phyloP scores from a whole-genome alignment of 1,139 yeast genomes.

The Protomyces macrosporus region DNA sequence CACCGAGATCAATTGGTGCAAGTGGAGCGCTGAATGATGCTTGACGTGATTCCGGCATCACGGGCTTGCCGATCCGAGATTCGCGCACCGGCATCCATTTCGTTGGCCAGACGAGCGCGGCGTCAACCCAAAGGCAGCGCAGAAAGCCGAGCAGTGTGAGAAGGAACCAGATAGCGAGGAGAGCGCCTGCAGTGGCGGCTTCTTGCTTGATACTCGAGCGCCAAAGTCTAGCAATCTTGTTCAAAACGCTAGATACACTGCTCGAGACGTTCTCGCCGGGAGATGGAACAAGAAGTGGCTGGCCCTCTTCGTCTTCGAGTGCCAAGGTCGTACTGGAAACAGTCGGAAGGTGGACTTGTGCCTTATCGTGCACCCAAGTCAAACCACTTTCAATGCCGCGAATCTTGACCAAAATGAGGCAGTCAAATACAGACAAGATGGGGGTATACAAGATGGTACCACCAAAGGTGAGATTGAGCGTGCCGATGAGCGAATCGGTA shows the following conservation, averaged over 20 bases:
- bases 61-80: neutral
- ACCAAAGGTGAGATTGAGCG: conserved; percentile 56
- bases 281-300: neutral
- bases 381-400: conserved; percentile 61
- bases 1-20: no score
- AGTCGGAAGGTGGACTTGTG: conserved; percentile 56
- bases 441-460: conserved; percentile 62
- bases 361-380: conserved; percentile 67
- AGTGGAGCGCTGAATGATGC: no score
- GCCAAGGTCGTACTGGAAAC: conserved; percentile 26
- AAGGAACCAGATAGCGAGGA: neutral
- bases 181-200: conserved; percentile 4
- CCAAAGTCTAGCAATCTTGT: conserved; percentile 2
- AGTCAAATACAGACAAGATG: conserved; percentile 58
- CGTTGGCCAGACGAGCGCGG: neutral
- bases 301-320: neutral
- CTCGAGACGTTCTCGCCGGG: neutral
- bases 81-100: neutral
- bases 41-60: no score
- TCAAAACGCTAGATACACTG: neutral
- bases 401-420: conserved; percentile 72
- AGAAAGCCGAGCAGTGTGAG: neutral
- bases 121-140: neutral
- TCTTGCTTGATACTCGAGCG: conserved; percentile 7
- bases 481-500: conserved; percentile 49